Evolutionary conservation across 257 asterid species (phyloP).

Genomic region (Penstemon barbatus): DNA sequence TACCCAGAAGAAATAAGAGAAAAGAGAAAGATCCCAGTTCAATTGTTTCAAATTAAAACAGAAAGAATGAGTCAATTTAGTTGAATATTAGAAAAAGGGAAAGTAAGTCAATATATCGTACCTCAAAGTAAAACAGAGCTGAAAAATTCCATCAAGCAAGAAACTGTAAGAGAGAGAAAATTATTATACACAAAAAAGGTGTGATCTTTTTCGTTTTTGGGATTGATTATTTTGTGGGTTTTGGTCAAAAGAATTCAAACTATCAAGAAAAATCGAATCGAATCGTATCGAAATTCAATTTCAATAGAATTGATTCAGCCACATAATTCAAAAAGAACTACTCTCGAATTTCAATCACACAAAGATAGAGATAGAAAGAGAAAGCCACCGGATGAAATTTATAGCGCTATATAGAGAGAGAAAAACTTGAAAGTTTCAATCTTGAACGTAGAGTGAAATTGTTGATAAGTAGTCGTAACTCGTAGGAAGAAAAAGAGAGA

Average conservation of each 20-base stretch:
- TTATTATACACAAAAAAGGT: conserved; percentile 17
- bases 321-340: conserved; percentile 26
- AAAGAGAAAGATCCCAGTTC: conserved; percentile 19
- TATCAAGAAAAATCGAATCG: conserved; percentile 28
- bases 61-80: conserved; percentile 3
- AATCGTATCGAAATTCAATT: conserved; percentile 17
- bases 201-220: conserved; percentile 30
- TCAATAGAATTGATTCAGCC: conserved; percentile 23
- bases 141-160: conserved; percentile 41
- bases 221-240: conserved; percentile 41
- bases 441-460: conserved; percentile 46
- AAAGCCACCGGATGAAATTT: conserved; percentile 7
- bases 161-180: conserved; percentile 4
- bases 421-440: conserved; percentile 38
- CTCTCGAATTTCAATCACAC: conserved; percentile 26
- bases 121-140: conserved; percentile 43
- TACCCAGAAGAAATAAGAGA: neutral
- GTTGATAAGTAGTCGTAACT: conserved; percentile 37
- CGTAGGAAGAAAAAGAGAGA: conserved; percentile 10
- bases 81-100: neutral
- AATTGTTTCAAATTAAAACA: conserved; percentile 18
- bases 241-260: conserved; percentile 25
- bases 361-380: conserved; percentile 28
- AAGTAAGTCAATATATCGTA: conserved; percentile 30
- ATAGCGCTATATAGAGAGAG: conserved; percentile 17